Conservation (phyloP, 2,329 filamentous ascomycete species). For the Arthroderma sp. region DNA sequence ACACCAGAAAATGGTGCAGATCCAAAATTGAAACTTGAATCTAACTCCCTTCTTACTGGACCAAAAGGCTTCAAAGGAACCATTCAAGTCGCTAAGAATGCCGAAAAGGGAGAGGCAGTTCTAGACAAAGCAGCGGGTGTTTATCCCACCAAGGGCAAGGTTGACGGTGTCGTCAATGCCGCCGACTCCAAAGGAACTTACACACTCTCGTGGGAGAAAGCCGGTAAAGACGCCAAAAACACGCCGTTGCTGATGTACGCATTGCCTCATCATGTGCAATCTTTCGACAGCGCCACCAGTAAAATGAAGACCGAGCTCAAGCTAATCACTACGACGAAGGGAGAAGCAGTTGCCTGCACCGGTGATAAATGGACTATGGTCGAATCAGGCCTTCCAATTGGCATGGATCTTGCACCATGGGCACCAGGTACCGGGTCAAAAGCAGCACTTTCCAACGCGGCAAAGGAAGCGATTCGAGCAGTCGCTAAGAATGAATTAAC, state of each 20-base stretch:
- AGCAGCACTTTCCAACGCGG: conserved; percentile 30
- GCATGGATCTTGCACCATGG: conserved; percentile 73
- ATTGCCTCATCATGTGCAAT: conserved; percentile 70
- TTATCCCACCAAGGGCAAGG: conserved; percentile 51
- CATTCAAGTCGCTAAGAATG: conserved; percentile 71
- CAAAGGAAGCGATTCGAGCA: conserved; percentile 46
- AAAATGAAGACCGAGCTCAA: conserved; percentile 41
- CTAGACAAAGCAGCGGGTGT: conserved; percentile 67
- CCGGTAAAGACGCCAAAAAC: conserved; percentile 45
- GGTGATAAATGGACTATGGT: conserved; percentile 65
- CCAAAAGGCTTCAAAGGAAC: conserved; percentile 58
- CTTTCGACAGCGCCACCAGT: conserved; percentile 50
- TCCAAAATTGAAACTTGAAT: conserved; percentile 55
- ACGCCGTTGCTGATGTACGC: conserved; percentile 65
- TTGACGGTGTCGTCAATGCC: conserved; percentile 48
- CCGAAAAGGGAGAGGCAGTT: conserved; percentile 46
- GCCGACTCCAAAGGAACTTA: conserved; percentile 54
- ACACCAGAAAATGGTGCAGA: conserved; percentile 45
- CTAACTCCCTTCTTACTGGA: conserved; percentile 53
- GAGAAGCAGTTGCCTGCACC: conserved; percentile 57
- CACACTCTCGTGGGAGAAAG: conserved; percentile 58
- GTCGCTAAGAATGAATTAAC: conserved; percentile 60
- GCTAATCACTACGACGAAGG: conserved; percentile 75
- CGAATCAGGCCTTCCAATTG: conserved; percentile 57
- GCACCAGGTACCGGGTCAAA: conserved; percentile 35